These are phyloP conservation scores for Lodderomyces jiufengensis DNA, from an alignment of 1,139 yeast genomes.

Conservation along the genomic window DNA sequence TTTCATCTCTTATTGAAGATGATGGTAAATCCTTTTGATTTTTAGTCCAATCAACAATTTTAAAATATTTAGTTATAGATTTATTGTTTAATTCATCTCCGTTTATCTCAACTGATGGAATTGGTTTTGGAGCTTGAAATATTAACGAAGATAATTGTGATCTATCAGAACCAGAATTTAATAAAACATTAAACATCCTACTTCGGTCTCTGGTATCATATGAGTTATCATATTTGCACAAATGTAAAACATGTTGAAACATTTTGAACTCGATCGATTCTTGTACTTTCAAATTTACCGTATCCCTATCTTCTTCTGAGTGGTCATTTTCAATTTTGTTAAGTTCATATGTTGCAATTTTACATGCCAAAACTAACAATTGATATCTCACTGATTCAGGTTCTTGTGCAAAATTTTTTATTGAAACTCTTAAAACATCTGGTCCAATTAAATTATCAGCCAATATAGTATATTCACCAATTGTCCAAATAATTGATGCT, in stretches of 20 bases:
- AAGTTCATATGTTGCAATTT: constrained; percentile 56
- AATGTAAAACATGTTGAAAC: constrained; percentile 59
- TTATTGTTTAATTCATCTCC: not conserved
- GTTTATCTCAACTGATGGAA: constrained; percentile 32
- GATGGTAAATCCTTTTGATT: constrained; percentile 32
- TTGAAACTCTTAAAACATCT: constrained; percentile 64
- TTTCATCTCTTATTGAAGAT: constrained; percentile 35
- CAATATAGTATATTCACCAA: constrained; percentile 71
- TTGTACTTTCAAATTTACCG: constrained; percentile 21
- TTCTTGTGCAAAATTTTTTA: constrained; percentile 57
- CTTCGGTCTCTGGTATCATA: constrained; percentile 86
- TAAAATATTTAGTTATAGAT: constrained; percentile 22
- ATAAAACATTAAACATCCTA: constrained; percentile 59
- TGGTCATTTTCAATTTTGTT: constrained; percentile 24
- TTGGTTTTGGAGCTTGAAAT: constrained; percentile 79
- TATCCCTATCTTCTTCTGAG: constrained; percentile 16
- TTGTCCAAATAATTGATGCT: constrained; percentile 85
- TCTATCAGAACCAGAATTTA: constrained; percentile 31
- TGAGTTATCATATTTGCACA: constrained; percentile 70
- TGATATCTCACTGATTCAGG: constrained; percentile 64
- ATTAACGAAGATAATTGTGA: constrained; percentile 67
- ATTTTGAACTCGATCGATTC: constrained; percentile 43
- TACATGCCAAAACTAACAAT: constrained; percentile 69
- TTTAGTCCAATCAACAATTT: constrained; percentile 30
- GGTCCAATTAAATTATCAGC: constrained; percentile 55